Evolutionary conservation across 176 grass and related monocot genomes (phyloP).

Genomic region (Musa schizocarpa): DNA sequence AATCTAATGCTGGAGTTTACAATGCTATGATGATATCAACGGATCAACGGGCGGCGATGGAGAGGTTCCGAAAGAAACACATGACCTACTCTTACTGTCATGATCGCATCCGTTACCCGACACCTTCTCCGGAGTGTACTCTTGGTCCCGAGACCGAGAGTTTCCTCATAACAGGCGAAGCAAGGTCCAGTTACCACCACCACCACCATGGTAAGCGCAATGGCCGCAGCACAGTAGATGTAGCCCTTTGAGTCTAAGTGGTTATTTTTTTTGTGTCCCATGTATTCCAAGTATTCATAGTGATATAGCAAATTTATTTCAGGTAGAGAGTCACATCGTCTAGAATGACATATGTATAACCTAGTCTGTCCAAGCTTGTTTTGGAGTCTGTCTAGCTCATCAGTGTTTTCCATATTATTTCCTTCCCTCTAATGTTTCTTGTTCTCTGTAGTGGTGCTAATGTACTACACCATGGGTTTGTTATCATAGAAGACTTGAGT

Average conservation of each 20-base stretch:
- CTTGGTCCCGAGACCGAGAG: constrained; percentile 36
- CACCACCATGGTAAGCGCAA: constrained; percentile 40
- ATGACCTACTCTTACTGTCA: constrained; percentile 90
- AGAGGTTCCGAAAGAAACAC: constrained; percentile 45
- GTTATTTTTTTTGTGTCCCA: constrained; percentile 12
- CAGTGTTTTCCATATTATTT: not conserved
- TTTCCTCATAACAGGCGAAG: constrained; percentile 57
- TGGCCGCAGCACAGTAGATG: constrained; percentile 2
- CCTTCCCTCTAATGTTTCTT: no score
- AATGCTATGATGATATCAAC: constrained; percentile 1
- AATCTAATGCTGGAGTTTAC: not conserved
- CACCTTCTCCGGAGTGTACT: constrained; percentile 51
- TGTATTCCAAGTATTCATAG: constrained; percentile 3
- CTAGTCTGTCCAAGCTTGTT: not conserved
- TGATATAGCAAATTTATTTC: constrained; percentile 16
- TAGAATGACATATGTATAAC: not conserved
- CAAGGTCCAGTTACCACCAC: constrained; percentile 13
- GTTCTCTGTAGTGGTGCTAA: no score
- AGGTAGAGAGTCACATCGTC: not conserved
- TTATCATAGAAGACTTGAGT: no score
- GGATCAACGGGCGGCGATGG: constrained; percentile 45
- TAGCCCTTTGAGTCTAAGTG: constrained; percentile 3
- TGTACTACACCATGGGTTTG: no score
- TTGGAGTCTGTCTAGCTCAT: not conserved
- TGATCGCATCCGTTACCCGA: constrained; percentile 49